Conservation (phyloP, 495 filamentous ascomycete genomes). For the Annulohypoxylon bovei region DNA sequence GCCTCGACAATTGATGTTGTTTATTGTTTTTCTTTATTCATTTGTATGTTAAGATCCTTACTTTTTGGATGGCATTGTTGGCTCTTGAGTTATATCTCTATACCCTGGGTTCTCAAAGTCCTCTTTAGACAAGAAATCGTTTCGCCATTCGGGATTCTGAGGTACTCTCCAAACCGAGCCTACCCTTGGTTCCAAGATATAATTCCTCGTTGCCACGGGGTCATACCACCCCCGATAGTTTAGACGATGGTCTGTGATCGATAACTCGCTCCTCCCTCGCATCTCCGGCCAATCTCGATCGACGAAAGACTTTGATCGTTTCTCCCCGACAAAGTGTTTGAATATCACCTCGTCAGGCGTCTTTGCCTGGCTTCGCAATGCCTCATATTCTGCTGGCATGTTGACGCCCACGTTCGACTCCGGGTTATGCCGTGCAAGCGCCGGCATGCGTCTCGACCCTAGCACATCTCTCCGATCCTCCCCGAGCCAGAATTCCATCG, state of each 20-base stretch:
- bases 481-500: slow-evolving; percentile 52
- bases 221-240: background rate
- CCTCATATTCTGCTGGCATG: slow-evolving; percentile 21
- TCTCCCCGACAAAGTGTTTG: slow-evolving; percentile 17
- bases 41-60: background rate
- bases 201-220: background rate
- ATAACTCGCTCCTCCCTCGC: slow-evolving; percentile 38
- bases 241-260: background rate
- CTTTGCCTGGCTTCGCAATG: slow-evolving; percentile 17
- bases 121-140: background rate
- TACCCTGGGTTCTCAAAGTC: background rate
- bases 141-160: slow-evolving; percentile 10
- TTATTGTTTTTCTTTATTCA: background rate
- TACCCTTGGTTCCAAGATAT: slow-evolving; percentile 37
- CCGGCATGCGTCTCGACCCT: slow-evolving; percentile 54
- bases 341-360: slow-evolving; percentile 46
- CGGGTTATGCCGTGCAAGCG: slow-evolving; percentile 43
- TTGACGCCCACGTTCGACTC: slow-evolving; percentile 6
- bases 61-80: background rate
- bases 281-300: slow-evolving; percentile 24
- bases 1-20: background rate
- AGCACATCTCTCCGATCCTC: slow-evolving; percentile 57
- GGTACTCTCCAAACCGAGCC: background rate
- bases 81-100: background rate
- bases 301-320: background rate